Conservation (phyloP, 208 protist genomes). For the Wallacemonas rigidus region DNA sequence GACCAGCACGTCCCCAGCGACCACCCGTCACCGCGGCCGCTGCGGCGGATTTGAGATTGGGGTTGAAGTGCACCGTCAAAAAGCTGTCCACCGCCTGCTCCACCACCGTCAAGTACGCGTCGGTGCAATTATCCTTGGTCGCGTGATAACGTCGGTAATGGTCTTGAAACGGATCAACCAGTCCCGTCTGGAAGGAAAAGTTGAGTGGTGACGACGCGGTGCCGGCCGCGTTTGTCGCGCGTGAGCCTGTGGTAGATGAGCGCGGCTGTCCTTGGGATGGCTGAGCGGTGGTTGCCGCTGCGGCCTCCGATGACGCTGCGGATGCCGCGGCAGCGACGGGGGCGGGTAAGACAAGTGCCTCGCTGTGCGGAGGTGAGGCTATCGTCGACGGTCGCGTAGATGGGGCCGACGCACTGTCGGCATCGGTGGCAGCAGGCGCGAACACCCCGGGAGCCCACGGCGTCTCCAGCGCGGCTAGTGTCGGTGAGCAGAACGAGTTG, state of each 20-base stretch:
- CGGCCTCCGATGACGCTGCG: too few relatives aligned
- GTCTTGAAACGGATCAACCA: conserved; percentile 45
- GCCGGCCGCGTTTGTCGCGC: too few relatives aligned
- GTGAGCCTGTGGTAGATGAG: too few relatives aligned
- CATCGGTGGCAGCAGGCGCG: not conserved
- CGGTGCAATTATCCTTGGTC: conserved; percentile 50
- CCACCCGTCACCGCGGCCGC: not conserved
- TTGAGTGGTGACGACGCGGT: not conserved
- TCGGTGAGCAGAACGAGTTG: conserved; percentile 15
- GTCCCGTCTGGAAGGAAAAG: conserved; percentile 2
- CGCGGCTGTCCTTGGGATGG: too few relatives aligned
- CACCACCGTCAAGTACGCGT: conserved; percentile 61
- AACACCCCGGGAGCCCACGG: not conserved
- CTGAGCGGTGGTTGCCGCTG: too few relatives aligned
- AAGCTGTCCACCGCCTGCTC: conserved; percentile 68
- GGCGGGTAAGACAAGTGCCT: too few relatives aligned
- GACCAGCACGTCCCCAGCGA: conserved; percentile 9
- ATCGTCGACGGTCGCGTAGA: too few relatives aligned
- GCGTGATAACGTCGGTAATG: conserved; percentile 46
- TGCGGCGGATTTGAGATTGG: not conserved
- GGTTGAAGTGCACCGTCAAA: conserved; percentile 42
- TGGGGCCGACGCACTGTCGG: too few relatives aligned
- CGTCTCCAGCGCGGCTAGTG: conserved; percentile 2
- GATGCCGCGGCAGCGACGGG: too few relatives aligned
- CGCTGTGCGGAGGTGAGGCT: too few relatives aligned